Evolutionary conservation across 2,329 filamentous ascomycete species (phyloP), one percentile per base, ranked within the genome.

Genomic region (Aspergillus sp.): DNA sequence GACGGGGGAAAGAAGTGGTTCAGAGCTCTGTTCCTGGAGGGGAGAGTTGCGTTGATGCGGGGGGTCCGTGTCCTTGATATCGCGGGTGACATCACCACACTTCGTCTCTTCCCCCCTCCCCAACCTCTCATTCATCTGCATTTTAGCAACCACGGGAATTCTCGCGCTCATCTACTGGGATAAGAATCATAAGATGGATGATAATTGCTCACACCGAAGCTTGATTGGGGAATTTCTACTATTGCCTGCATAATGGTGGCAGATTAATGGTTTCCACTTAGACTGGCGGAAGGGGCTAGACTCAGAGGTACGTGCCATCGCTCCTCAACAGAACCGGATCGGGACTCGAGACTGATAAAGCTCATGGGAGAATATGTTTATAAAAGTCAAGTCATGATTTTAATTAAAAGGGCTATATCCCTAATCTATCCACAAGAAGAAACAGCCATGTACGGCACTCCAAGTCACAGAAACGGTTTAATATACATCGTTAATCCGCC

Each of bases 71-170:
- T 48, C 33, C 44, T 47, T 35, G 19, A 46, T 46, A 51, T 51
- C 48, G 23, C 48, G 55, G 44, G 57, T 60, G 58, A 60, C 58
- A 60, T 60, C 58, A 60, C 58, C 40, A 37, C 17, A 31, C 27
- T 31, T 31, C 27, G 27, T 9, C 27, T 11, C 23, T 31, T 31
- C 9, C 3, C 27, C 27, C 27, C 27, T 19, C 21, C 45, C 50
- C 50, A 37, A 44, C 57, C 43, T 35, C 23, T 40, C 19, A 23
- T 9, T 44, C 37, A 37, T 45, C 53, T 25, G 50, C 19, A 52
- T 19, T n/a, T 51, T 40, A 37, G 44, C 41, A 27, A 43, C 14
- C 31, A 44, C 25, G 40, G 17, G 27, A n/a, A 44, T 45, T 14
- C 6, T 43, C n/a, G 41, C 41, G 31, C 40, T 45, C 46, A 51